A percentile compares a stretch with the other conserved stretches of the same genome.
These are phyloP conservation scores for Cicer chorassanicum DNA, from an alignment of 306 rosid species.

Conservation along the genomic window DNA sequence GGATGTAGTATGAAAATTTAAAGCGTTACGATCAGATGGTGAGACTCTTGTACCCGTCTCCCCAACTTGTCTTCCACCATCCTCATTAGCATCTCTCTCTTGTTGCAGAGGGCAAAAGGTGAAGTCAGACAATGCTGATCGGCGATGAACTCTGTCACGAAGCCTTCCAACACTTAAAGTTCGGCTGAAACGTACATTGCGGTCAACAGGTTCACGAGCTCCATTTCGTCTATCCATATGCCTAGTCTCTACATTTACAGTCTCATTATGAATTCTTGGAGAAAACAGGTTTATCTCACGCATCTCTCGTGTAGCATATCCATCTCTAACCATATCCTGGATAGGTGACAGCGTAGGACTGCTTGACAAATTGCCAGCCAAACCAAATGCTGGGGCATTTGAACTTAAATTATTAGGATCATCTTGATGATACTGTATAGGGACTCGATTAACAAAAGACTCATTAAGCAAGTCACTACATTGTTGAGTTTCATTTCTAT, in stretches of 20 bases:
- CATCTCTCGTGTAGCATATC: conserved; percentile 52
- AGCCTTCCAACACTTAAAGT: conserved; percentile 99
- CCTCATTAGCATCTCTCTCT: conserved; percentile 69
- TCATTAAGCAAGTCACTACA: conserved; percentile 52
- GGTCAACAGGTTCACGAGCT: conserved; percentile 83
- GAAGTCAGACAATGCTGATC: conserved; percentile 79
- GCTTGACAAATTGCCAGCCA: conserved; percentile 46
- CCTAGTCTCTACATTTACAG: conserved; percentile 64
- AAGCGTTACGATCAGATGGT: conserved; percentile 49
- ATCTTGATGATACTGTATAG: conserved; percentile 52
- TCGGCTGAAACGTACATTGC: conserved; percentile 90
- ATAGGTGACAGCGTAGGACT: conserved; percentile 52
- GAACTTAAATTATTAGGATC: conserved; percentile 57
- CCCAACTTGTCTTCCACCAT: conserved; percentile 54
- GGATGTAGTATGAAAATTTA: conserved; percentile 56
- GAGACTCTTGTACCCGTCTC: conserved; percentile 55
- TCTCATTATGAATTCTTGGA: conserved; percentile 56
- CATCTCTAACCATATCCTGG: conserved; percentile 53
- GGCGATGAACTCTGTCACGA: conserved; percentile 95
- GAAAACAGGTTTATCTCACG: conserved; percentile 55
- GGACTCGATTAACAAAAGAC: conserved; percentile 50
- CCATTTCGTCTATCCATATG: conserved; percentile 64
- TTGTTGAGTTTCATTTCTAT: conserved; percentile 60
- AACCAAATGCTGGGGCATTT: conserved; percentile 45
- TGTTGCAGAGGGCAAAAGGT: conserved; percentile 75